Percentiles rank a stretch among this genome's conserved stretches.
These are phyloP conservation scores for Neostapfia colusana DNA, from an alignment of 176 grass and related monocot genomes.

Conservation along the genomic window DNA sequence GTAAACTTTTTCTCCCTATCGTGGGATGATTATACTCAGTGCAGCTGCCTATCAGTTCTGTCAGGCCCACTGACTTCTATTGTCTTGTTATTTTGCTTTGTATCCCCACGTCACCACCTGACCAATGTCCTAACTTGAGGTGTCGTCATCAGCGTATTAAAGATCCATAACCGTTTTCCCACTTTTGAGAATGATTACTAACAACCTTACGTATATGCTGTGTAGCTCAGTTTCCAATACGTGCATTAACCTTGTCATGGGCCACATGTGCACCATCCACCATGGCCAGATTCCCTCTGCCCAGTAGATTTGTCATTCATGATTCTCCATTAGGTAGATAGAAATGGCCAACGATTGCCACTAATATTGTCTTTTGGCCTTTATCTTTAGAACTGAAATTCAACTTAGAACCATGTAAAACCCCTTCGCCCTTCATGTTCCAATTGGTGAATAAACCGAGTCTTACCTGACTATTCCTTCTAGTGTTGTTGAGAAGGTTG, in stretches of 20 bases:
- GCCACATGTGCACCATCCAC: neutral
- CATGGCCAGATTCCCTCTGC: neutral
- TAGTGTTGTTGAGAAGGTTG: neutral
- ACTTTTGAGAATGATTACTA: slow-evolving; percentile 18
- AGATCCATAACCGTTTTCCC: neutral
- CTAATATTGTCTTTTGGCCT: neutral
- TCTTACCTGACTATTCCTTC: neutral
- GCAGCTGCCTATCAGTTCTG: neutral
- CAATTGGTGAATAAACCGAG: neutral
- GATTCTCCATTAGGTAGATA: neutral
- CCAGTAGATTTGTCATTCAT: neutral
- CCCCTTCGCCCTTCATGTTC: neutral
- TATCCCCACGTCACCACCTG: neutral
- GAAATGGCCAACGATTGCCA: neutral
- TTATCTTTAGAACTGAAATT: neutral
- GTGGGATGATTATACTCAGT: neutral
- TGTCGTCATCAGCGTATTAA: slow-evolving; percentile 2
- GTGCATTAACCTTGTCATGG: neutral
- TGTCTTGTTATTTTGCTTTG: neutral
- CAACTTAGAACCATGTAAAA: neutral
- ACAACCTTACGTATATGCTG: neutral
- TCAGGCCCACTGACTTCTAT: neutral
- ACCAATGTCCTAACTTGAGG: neutral
- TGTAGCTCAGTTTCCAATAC: neutral
- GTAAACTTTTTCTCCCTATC: slow-evolving; percentile 4